phyloP scores from a whole-genome alignment of 129 eudicot genomes.

The Cynara cardunculus region DNA sequence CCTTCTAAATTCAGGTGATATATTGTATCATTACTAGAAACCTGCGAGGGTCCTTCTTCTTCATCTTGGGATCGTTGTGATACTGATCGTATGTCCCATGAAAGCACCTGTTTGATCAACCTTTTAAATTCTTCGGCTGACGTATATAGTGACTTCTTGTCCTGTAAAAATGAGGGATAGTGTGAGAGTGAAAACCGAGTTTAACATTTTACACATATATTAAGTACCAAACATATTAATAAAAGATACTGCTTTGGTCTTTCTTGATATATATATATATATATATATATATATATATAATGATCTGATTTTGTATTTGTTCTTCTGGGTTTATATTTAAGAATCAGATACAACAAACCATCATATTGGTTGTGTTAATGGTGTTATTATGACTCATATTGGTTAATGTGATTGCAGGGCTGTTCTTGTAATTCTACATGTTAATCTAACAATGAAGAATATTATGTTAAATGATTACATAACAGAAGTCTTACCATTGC shows the following conservation, averaged over 20 bases:
- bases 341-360: too few relatives aligned
- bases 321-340: too few relatives aligned
- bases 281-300: too few relatives aligned
- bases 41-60: constrained; percentile 10
- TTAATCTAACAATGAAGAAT: neutral
- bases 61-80: constrained; percentile 66
- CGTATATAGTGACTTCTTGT: constrained; percentile 53
- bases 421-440: too few relatives aligned
- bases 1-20: constrained; percentile 80
- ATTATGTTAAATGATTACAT: neutral
- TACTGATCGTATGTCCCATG: constrained; percentile 93
- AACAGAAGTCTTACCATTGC: constrained; percentile 37
- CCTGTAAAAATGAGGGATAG: constrained; percentile 33
- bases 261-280: too few relatives aligned
- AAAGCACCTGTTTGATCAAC: constrained; percentile 77
- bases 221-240: neutral
- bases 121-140: constrained; percentile 67
- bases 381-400: too few relatives aligned
- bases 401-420: too few relatives aligned
- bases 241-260: neutral
- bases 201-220: neutral
- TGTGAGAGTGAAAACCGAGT: neutral
- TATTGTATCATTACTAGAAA: constrained; percentile 18
- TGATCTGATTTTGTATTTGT: neutral
- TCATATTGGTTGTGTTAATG: too few relatives aligned